Conservation (phyloP, 1,139 yeast genomes). For the Kodamaea ohmeri region DNA sequence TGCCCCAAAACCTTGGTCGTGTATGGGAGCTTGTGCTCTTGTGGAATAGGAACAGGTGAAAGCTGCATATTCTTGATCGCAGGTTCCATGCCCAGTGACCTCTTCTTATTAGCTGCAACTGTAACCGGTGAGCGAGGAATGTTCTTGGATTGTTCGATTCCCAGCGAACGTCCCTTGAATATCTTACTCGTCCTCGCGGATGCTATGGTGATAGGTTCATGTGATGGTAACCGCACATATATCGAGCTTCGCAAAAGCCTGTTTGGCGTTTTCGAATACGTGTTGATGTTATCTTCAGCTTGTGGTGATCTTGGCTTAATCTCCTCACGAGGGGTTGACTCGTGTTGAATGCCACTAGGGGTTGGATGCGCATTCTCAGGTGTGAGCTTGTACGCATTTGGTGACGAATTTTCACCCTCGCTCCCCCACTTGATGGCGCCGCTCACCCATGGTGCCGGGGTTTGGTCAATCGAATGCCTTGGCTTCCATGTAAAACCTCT, state of each 20-base stretch:
- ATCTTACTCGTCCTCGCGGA: slow-evolving; percentile 8
- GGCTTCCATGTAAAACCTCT: background rate
- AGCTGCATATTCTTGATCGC: slow-evolving; percentile 8
- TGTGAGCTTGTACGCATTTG: background rate
- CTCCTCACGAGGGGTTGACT: slow-evolving; percentile 1
- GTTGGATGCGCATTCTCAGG: background rate
- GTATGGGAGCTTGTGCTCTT: slow-evolving; percentile 10
- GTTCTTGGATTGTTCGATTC: too few species aligned
- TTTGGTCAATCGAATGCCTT: too few species aligned
- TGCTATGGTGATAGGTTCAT: slow-evolving; percentile 35
- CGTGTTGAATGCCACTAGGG: slow-evolving; percentile 1
- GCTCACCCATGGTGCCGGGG: too few species aligned
- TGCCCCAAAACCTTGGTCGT: slow-evolving; percentile 7
- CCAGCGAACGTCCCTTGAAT: slow-evolving; percentile 9
- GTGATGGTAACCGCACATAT: slow-evolving; percentile 39
- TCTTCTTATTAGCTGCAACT: too few species aligned
- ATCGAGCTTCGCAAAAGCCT: slow-evolving; percentile 26
- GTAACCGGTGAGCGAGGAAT: too few species aligned
- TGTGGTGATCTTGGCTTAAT: too few species aligned
- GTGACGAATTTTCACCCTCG: background rate
- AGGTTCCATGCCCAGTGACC: slow-evolving; percentile 6
- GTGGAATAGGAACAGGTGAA: slow-evolving; percentile 18
- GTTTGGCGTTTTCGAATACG: slow-evolving; percentile 25
- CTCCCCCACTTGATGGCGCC: background rate
- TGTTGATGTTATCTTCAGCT: background rate